These are phyloP conservation scores for Plasmodium ovale DNA, from an alignment of 169 alveolate species.

Conservation along the genomic window DNA sequence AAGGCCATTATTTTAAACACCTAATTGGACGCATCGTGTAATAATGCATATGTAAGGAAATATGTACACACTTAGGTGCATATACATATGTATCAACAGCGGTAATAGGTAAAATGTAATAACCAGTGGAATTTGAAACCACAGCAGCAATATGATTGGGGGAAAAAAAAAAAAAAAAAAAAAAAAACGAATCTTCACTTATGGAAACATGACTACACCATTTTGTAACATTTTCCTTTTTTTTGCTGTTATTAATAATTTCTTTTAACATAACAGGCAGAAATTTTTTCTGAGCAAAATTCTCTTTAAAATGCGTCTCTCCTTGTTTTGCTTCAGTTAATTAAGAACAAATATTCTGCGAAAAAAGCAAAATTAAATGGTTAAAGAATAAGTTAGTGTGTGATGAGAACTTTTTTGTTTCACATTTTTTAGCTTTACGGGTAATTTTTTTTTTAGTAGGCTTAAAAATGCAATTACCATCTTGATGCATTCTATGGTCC, in stretches of 20 bases:
- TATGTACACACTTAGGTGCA: neutral
- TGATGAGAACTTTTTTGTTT: neutral
- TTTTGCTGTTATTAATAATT: too few species aligned
- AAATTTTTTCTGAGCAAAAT: too few species aligned
- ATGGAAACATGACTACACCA: too few species aligned
- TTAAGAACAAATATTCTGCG: slow-evolving; percentile 36
- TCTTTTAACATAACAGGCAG: too few species aligned
- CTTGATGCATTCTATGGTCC: slow-evolving; percentile 26
- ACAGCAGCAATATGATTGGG: too few species aligned
- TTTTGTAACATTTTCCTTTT: too few species aligned
- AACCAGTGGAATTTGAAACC: too few species aligned
- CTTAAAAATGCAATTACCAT: slow-evolving; percentile 14
- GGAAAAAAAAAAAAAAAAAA: too few species aligned
- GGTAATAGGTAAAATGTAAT: too few species aligned
- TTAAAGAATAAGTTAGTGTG: neutral
- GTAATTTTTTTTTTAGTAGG: too few species aligned
- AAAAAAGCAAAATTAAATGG: neutral
- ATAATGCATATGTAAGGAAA: neutral
- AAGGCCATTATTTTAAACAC: slow-evolving; percentile 42
- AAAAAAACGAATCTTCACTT: too few species aligned
- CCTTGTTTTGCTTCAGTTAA: slow-evolving; percentile 17
- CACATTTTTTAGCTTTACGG: neutral
- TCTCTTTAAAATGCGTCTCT: neutral
- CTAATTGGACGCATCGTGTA: slow-evolving; percentile 4
- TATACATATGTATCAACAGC: neutral